Evolutionary conservation across 768 basidiomycete genomes (phyloP).

Genomic region (Mycena albidolilacea): DNA sequence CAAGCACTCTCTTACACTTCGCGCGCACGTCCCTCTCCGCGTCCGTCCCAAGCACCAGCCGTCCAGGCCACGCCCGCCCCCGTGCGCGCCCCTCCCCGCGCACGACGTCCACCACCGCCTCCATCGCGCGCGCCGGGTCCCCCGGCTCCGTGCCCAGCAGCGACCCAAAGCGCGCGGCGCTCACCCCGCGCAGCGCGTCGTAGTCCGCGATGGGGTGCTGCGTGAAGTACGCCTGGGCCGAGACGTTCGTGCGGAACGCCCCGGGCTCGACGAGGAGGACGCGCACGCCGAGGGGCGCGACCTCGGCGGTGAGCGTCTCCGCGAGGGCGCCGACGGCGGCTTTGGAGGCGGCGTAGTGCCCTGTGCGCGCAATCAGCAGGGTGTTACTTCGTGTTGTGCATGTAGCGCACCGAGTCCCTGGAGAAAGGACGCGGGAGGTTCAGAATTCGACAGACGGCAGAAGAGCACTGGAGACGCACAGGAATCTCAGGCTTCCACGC

Average conservation of each 20-base stretch:
- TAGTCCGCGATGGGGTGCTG: conserved; percentile 54
- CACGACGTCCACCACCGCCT: conserved; percentile 2
- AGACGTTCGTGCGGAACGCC: conserved; percentile 56
- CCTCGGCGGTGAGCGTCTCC: conserved; percentile 56
- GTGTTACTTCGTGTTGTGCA: background rate
- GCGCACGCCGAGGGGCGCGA: conserved; percentile 55
- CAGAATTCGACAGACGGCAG: background rate
- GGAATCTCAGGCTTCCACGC: conserved; percentile 53
- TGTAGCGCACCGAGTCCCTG: conserved; percentile 37
- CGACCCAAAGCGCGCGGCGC: conserved; percentile 33
- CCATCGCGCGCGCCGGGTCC: background rate
- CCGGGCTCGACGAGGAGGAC: conserved; percentile 60
- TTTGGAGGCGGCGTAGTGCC: conserved; percentile 57
- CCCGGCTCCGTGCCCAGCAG: background rate
- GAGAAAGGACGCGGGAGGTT: background rate
- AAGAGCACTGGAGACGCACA: conserved; percentile 43
- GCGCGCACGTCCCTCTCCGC: conserved; percentile 43
- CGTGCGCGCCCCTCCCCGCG: conserved; percentile 46
- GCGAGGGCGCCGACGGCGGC: conserved; percentile 58
- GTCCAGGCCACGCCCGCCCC: conserved; percentile 41
- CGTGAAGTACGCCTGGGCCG: conserved; percentile 43
- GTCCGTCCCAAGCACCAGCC: conserved; percentile 48
- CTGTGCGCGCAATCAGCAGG: conserved; percentile 35
- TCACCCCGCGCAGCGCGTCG: conserved; percentile 44
- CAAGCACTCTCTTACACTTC: conserved; percentile 42